These are phyloP conservation scores for Sclerotinia spermophila DNA, from an alignment of 2,329 filamentous ascomycete genomes.

Conservation along the genomic window DNA sequence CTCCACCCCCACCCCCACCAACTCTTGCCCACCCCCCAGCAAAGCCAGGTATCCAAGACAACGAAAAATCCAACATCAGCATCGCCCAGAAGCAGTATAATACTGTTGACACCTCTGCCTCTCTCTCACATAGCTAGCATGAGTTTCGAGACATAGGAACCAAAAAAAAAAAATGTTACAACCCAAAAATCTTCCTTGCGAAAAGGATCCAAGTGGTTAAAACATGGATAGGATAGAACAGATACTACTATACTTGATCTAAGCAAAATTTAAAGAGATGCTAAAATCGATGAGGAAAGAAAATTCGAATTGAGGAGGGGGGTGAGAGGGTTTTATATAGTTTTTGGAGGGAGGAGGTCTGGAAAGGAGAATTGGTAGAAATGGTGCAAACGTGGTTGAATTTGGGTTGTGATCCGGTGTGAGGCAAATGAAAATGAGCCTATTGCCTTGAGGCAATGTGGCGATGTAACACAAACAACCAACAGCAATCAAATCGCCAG, in stretches of 20 bases:
- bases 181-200: neutral
- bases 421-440: neutral
- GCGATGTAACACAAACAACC: neutral
- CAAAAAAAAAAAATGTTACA: neutral
- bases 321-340: neutral
- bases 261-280: slow-evolving; percentile 49
- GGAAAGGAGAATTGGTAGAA: slow-evolving; percentile 13
- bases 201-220: slow-evolving; percentile 63
- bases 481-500: neutral
- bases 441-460: neutral
- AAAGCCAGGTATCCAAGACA: slow-evolving; percentile 47
- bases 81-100: slow-evolving; percentile 70
- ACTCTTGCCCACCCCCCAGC: slow-evolving; percentile 54
- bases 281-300: slow-evolving; percentile 25
- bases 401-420: neutral
- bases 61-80: slow-evolving; percentile 52
- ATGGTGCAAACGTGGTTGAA: slow-evolving; percentile 1
- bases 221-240: slow-evolving; percentile 68
- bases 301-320: slow-evolving; percentile 15
- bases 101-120: slow-evolving; percentile 66
- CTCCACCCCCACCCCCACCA: neutral
- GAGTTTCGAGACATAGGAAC: neutral
- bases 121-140: slow-evolving; percentile 42
- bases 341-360: slow-evolving; percentile 2
- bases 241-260: slow-evolving; percentile 65